phyloP scores from a whole-genome alignment of 768 basidiomycete species.

The Neoboletus brunneissimus region DNA sequence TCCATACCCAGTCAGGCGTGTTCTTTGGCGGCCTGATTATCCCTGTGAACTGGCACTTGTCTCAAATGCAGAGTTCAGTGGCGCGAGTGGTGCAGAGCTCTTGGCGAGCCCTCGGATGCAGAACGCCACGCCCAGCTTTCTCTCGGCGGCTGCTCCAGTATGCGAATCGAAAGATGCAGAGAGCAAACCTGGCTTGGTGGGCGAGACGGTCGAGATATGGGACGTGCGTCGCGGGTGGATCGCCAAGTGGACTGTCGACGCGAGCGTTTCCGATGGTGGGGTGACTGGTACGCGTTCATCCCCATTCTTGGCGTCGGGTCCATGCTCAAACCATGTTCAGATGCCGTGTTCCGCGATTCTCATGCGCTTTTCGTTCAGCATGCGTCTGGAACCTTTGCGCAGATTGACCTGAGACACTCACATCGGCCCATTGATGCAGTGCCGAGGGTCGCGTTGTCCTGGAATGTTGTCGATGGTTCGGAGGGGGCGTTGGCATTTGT shows the following conservation, averaged over 20 bases:
- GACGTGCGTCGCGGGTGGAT: slow-evolving; percentile 79
- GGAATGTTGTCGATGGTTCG: slow-evolving; percentile 45
- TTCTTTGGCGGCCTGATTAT: slow-evolving; percentile 74
- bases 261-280: slow-evolving; percentile 64
- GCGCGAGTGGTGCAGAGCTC: slow-evolving; percentile 24
- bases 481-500: slow-evolving; percentile 66
- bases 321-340: slow-evolving; percentile 34
- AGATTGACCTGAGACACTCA: slow-evolving; percentile 68
- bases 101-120: slow-evolving; percentile 30
- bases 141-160: slow-evolving; percentile 7
- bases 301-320: not conserved
- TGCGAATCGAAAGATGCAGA: slow-evolving; percentile 17
- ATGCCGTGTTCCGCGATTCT: slow-evolving; percentile 65
- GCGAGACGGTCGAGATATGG: slow-evolving; percentile 80
- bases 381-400: slow-evolving; percentile 72
- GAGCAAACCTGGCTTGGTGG: slow-evolving; percentile 20
- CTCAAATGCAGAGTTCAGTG: slow-evolving; percentile 57
- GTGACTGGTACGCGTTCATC: slow-evolving; percentile 56
- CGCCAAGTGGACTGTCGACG: slow-evolving; percentile 76
- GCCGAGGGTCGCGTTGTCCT: slow-evolving; percentile 59
- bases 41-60: slow-evolving; percentile 75
- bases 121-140: slow-evolving; percentile 21
- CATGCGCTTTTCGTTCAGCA: slow-evolving; percentile 74
- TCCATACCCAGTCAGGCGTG: slow-evolving; percentile 68
- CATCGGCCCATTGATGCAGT: slow-evolving; percentile 66